Evolutionary conservation across 139 green algal species (phyloP), one percentile per base, ranked within the genome.

Genomic region (Chlorella sp.): DNA sequence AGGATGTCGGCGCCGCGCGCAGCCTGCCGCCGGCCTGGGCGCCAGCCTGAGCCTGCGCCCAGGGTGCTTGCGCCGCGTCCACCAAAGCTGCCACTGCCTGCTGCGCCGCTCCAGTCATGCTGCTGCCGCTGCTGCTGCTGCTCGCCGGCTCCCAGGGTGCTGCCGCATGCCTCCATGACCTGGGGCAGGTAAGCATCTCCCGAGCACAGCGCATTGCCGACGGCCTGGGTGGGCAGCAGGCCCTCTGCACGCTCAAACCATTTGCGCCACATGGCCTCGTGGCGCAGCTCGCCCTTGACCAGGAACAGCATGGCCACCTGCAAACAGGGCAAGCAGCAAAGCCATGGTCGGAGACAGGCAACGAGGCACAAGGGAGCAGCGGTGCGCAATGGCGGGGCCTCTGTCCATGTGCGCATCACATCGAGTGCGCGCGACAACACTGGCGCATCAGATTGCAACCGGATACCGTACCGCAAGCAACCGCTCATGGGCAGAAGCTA

Each of bases 261-360:
- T 19, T 62, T 40, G 9, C 48, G 75, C 86, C 86, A 89, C n/a
- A 74, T 43, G 20, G 62, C 68, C 69, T 87, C 86, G 62, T 90
- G 88, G 6, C 78, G 83, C 68, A 91, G 76, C 68, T 69, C 38
- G 0, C 84, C 86, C 30, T 62, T 69, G 11, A 81, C 74, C 19
- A 91, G 83, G 74, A 91, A 91, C 67, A 91, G 68, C 41, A 91
- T 87, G 20, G 88, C 88, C 24, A 91, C 83, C 56, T 91, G 85
- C 41, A 43, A n/a, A n/a, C n/a, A n/a, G 19, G 40, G 51, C 11
- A 60, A 24, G 51, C 24, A 2, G 30, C 5, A 30, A 22, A 36
- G 26, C 34, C 36, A 48, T n/a, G 34, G 20, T 16, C 36, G 51
- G 19, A 24, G 36, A 14, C 20, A 48, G 46, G 73, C 73, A 64